A percentile compares a stretch with the other conserved stretches of the same genome.
These are phyloP conservation scores for Thraustotheca clavata DNA, from an alignment of 352 stramenopile genomes.

Conservation along the genomic window DNA sequence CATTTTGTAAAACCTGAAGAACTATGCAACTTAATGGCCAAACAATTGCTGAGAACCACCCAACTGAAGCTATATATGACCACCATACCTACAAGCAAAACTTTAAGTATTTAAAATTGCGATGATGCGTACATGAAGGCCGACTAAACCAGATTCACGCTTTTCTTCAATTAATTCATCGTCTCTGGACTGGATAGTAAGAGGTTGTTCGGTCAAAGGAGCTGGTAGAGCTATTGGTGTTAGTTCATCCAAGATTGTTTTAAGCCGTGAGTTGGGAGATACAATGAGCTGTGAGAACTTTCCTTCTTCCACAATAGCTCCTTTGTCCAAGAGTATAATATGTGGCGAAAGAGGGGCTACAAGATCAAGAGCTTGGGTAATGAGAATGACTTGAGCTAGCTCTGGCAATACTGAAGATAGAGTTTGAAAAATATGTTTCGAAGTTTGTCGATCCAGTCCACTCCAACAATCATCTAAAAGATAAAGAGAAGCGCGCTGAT, in stretches of 20 bases:
- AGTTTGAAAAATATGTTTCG: slow-evolving; percentile 36
- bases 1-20: slow-evolving; percentile 78
- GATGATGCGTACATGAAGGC: background rate
- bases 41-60: slow-evolving; percentile 32
- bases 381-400: slow-evolving; percentile 51
- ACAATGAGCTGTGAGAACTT: slow-evolving; percentile 25
- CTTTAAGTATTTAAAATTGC: background rate
- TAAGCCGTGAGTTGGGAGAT: background rate
- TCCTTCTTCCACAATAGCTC: slow-evolving; percentile 38
- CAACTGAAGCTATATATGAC: slow-evolving; percentile 45
- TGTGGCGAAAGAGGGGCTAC: slow-evolving; percentile 36
- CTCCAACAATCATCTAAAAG: slow-evolving; percentile 87
- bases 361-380: slow-evolving; percentile 68
- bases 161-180: slow-evolving; percentile 35
- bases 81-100: slow-evolving; percentile 41
- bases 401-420: slow-evolving; percentile 46
- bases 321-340: slow-evolving; percentile 55
- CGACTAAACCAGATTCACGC: slow-evolving; percentile 46
- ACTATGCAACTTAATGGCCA: slow-evolving; percentile 43
- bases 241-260: background rate
- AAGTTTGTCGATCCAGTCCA: slow-evolving; percentile 60
- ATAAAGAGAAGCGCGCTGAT: slow-evolving; percentile 54
- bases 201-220: background rate
- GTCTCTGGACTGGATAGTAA: background rate
- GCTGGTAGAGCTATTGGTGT: background rate